A percentile compares a stretch with the other conserved stretches of the same genome.
These are phyloP conservation scores for Rosa lucieae DNA, from an alignment of 306 rosid species.

Conservation along the genomic window DNA sequence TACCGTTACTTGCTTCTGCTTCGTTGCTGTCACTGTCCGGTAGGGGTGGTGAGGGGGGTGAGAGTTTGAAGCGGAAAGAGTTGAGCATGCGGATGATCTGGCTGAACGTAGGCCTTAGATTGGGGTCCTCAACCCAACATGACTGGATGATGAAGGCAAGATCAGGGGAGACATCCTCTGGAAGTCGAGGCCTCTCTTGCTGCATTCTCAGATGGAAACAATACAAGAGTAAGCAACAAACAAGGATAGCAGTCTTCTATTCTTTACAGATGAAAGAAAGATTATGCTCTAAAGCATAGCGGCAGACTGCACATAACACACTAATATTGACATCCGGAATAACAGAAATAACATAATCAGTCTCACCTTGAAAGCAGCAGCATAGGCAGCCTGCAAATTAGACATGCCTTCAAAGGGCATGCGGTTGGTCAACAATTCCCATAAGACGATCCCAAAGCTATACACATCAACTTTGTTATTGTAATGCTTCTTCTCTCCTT, in stretches of 20 bases:
- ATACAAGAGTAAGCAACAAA: conserved; percentile 2
- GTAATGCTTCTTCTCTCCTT: conserved; percentile 98
- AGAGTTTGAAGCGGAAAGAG: conserved; percentile 59
- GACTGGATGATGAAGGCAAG: conserved; percentile 82
- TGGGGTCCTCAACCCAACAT: conserved; percentile 94
- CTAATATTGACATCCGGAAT: not conserved
- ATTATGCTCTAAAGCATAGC: not conserved
- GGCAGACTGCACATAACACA: conserved; percentile 5
- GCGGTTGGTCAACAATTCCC: conserved; percentile 97
- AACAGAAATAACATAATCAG: conserved; percentile 13
- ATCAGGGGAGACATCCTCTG: conserved; percentile 73
- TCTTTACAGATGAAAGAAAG: not conserved
- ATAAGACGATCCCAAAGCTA: conserved; percentile 95
- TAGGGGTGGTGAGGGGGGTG: conserved; percentile 52
- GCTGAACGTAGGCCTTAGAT: conserved; percentile 82
- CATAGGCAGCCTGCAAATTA: conserved; percentile 98
- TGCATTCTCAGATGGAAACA: conserved; percentile 56
- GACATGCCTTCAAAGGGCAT: conserved; percentile 99
- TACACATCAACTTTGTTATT: conserved; percentile 97
- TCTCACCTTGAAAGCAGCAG: conserved; percentile 96
- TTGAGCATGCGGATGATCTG: conserved; percentile 88
- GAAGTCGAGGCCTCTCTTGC: conserved; percentile 85
- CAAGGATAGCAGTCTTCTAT: not conserved
- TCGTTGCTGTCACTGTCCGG: conserved; percentile 43
- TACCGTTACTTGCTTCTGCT: conserved; percentile 51